Evolutionary conservation across 345 rosid species (phyloP), one percentile per base, ranked within the genome.

Genomic region (Anastatica hierochuntica): DNA sequence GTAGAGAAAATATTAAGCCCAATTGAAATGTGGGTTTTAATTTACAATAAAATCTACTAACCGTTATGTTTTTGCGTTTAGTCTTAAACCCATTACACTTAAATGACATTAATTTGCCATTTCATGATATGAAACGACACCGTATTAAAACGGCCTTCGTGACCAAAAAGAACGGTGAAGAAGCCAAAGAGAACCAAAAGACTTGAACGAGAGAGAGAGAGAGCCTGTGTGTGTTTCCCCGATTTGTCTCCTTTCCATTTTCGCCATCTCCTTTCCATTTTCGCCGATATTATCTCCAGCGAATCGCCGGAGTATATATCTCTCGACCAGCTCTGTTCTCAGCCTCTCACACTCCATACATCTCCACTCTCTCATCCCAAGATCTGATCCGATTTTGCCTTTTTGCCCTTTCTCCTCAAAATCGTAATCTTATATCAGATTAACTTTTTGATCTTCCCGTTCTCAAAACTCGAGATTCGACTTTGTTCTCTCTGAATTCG

Each of bases 341-440:
- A 34, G 44, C 43, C 11, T 31, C 16, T 14, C 16, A 2, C 16
- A 35, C 10, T 50, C 9, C 39, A 45, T 47, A n/a, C n/a, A 47
- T 21, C 38, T 56, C 51, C 4, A 26, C 63, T 27, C 34, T 35
- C 52, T 34, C n/a, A n/a, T n/a, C 57, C 30, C 56, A 39, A 40
- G 61, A 59, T 67, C 66, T 21, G 71, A 67, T 67, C 66, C 18
- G 39, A 56, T 33, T 55, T 15, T 2, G 9, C 36, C 18, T 39
- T 20, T 47, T 15, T 45, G 13, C 9, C 35, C 6, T n/a, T 57
- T 51, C 31, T 26, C 19, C 58, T 43, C 55, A 46, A 46, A 67
- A 66, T 66, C 71, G 66, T 66, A 52, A 59, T 58, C 49, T 2
- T 4, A 36, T 19, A 29, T 52, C 39, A 30, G 60, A 20, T 59